A percentile compares a stretch with the other conserved stretches of the same genome.
Evolutionary conservation across 805 yeast genomes (phyloP).

Genomic region (Barnettozyma salicaria): DNA sequence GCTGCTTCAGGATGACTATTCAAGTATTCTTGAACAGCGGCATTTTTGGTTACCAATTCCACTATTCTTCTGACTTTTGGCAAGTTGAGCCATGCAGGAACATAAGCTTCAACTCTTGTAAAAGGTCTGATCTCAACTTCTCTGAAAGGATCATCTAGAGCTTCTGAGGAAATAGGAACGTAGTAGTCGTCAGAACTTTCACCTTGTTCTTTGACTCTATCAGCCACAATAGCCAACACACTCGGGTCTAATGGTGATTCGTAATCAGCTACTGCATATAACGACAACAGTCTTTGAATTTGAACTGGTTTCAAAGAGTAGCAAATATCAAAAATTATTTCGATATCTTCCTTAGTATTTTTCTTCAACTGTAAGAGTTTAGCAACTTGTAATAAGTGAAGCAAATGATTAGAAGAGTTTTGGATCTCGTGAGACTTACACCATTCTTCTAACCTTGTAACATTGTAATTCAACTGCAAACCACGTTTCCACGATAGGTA

Average conservation of each 20-base stretch:
- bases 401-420: conserved; percentile 78
- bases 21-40: conserved; percentile 55
- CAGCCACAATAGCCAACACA: conserved; percentile 76
- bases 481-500: conserved; percentile 98
- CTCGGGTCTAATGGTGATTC: conserved; percentile 86
- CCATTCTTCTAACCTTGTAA: conserved; percentile 97
- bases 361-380: conserved; percentile 89
- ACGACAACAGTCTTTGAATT: conserved; percentile 84
- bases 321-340: conserved; percentile 90
- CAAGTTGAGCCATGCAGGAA: conserved; percentile 89
- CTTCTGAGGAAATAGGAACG: conserved; percentile 63
- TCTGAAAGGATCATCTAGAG: conserved; percentile 80
- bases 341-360: conserved; percentile 82
- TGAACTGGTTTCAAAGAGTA: conserved; percentile 92
- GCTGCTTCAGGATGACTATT: conserved; percentile 20
- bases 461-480: conserved; percentile 90
- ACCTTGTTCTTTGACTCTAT: conserved; percentile 60
- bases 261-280: conserved; percentile 87
- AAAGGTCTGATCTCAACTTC: conserved; percentile 69
- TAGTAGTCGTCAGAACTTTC: conserved; percentile 57
- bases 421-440: conserved; percentile 89
- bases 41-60: conserved; percentile 81
- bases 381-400: conserved; percentile 87
- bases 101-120: conserved; percentile 79
- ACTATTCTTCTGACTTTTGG: conserved; percentile 86